Base-by-base conservation (phyloP, 441 rosid species). In the Eutrema salsugineum region DNA sequence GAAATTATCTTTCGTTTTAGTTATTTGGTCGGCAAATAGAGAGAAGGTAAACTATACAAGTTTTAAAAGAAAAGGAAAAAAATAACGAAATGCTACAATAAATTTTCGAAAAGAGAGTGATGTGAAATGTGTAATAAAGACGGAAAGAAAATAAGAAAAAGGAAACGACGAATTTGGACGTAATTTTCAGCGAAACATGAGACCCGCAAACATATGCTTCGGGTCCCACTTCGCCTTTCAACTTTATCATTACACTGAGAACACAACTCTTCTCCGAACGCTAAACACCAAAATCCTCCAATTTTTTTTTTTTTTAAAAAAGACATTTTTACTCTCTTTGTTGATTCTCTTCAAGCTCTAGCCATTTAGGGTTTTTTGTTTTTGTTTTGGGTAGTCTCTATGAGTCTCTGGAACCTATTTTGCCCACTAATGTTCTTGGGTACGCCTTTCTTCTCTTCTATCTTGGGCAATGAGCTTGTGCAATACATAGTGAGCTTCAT, bases 41-140 rank as follows among this genome's bases (percentile, higher is more conserved):
- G 3, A 24, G 27, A 24, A 24, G 3, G 27, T 3, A 3, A 24
- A 2, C n/a, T n/a, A n/a, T 28, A 14, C 12, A 39, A 11, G 6
- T 1, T 24, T 0, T 22, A 4, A 22, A 14, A 58, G n/a, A n/a
- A n/a, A n/a, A n/a, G n/a, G n/a, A n/a, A 36, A 35, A 58, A 33
- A 2, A 4, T 20, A 58, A 57, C 30, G 19, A 47, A 38, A 58
- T 38, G 63, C 32, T 4, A 36, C 8, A 22, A 59, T 20, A 7
- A 59, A 39, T 59, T 22, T 39, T 39, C 35, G 20, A 15, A 27
- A 50, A 53, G 12, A 66, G 51, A 53, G 39, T 67, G 70, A 72
- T 63, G 64, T 42, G 50, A 63, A 43, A 46, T 46, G 77, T 22
- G 77, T 22, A 43, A 61, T 71, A 40, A 50, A n/a, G 42, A 46